These are phyloP conservation scores for Sclerotinia trifoliorum DNA, from an alignment of 2,329 filamentous ascomycete genomes.

Conservation along the genomic window DNA sequence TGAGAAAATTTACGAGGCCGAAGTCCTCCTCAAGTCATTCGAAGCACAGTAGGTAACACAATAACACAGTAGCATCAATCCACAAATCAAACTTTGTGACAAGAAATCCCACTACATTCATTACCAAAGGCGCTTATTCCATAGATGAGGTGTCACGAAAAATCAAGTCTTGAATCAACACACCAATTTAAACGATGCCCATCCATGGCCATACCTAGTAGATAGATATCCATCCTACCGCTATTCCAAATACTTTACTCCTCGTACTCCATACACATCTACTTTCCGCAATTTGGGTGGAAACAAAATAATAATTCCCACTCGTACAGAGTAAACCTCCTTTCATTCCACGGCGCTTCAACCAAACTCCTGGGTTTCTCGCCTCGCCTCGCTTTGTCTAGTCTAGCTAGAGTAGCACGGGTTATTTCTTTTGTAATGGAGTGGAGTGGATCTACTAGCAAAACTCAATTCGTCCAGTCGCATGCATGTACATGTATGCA, in stretches of 20 bases:
- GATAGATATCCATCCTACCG: no score
- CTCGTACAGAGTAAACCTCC: background rate
- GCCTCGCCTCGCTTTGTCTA: background rate
- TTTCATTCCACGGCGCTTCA: constrained; percentile 12
- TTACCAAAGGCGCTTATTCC: constrained; percentile 1
- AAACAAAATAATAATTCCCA: background rate
- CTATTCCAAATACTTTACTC: background rate
- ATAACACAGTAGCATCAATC: background rate
- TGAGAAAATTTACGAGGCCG: background rate
- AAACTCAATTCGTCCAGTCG: constrained; percentile 1
- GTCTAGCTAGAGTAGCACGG: background rate
- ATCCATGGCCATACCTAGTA: no score
- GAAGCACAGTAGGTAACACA: no score
- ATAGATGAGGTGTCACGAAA: background rate
- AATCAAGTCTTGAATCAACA: background rate
- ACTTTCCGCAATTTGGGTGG: background rate
- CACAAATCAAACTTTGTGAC: background rate
- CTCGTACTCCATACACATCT: no score
- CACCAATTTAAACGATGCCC: background rate
- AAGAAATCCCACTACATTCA: no score
- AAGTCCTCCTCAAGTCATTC: background rate
- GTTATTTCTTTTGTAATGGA: background rate
- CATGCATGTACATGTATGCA: no score
- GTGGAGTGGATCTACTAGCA: background rate
- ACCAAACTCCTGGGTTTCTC: constrained; percentile 10